Evolutionary conservation across 1,139 yeast species (phyloP), one percentile per base, ranked within the genome.

Genomic region (Geotrichum aggregatum): DNA sequence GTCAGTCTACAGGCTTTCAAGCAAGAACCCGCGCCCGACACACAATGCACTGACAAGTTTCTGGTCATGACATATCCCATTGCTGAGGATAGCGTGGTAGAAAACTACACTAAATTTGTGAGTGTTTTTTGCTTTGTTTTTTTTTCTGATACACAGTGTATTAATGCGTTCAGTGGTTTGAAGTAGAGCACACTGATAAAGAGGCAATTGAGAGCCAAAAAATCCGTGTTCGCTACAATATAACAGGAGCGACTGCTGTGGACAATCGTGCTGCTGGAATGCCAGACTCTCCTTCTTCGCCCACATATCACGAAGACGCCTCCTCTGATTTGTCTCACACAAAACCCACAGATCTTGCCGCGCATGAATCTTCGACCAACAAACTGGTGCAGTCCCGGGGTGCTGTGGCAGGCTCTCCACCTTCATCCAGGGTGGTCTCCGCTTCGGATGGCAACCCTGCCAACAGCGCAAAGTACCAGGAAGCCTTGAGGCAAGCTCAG

Each of bases 11-110:
- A 89, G 69, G 95, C 95, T 10, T 76, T 85, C 63, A 74, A 83
- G 53, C 83, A 82, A 61, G 89, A 87, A 57, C 91, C 94, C 55
- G 76, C 82, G 10, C 70, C 79, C 47, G 87, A 81, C 63, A 80
- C 77, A 71, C 84, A 83, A 71, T 85, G 95, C 70, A 87, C 84
- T 69, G 98, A 92, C 72, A 92, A 92, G 73, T 92, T 92, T 68
- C 79, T 92, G 66, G 84, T 92, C 56, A 92, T 91, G 61, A 82
- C 94, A 24, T 76, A 89, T 59, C 48, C 48, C n/a, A 31, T 44
- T 22, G 26, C 44, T 11, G 26, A 22, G 30, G 30, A n/a, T 5
- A 26, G 7, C 13, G 44, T 21, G 44, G 18, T 40, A 5, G 44
- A 21, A 3, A 24, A 40, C 30, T 21, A 21, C 24, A 13, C 44